A percentile compares a stretch with the other conserved stretches of the same genome.
Conservation (phyloP, 2,329 filamentous ascomycete species). For the Shiraia bambusicola region DNA sequence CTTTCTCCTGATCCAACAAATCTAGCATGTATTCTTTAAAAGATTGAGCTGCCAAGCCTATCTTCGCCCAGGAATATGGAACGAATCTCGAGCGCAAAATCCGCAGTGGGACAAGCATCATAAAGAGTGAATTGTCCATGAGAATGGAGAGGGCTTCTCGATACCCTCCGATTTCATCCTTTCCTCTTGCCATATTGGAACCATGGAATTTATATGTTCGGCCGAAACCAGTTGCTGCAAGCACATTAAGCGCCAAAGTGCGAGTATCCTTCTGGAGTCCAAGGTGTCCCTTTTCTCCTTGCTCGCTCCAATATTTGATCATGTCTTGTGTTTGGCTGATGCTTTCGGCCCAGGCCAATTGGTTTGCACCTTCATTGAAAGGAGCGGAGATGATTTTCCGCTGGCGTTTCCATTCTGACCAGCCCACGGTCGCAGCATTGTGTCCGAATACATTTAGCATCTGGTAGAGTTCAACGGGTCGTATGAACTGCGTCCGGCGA, state of each 20-base stretch:
- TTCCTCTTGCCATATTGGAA: background rate
- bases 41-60: conserved; percentile 11
- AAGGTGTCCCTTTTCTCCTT: conserved; percentile 12
- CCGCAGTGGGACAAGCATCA: conserved; percentile 9
- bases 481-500: no score
- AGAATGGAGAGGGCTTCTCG: conserved; percentile 18
- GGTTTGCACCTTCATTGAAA: conserved; percentile 19
- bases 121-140: conserved; percentile 24
- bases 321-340: conserved; percentile 8
- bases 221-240: conserved; percentile 37
- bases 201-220: conserved; percentile 11
- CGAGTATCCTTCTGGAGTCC: conserved; percentile 26
- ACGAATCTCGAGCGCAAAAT: conserved; percentile 13
- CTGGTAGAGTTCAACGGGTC: no score
- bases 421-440: no score
- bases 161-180: no score
- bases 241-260: conserved; percentile 38
- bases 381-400: conserved; percentile 18
- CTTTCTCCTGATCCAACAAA: conserved; percentile 16
- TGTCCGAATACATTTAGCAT: no score
- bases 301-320: conserved; percentile 15
- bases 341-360: conserved; percentile 17
- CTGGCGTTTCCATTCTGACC: conserved; percentile 28
- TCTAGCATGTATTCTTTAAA: conserved; percentile 14
- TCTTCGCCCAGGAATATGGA: conserved; percentile 16